Percentiles rank a stretch among this genome's conserved stretches.
These are phyloP conservation scores for Aspergillus sp. DNA, from an alignment of 2,329 filamentous ascomycete genomes.

Conservation along the genomic window DNA sequence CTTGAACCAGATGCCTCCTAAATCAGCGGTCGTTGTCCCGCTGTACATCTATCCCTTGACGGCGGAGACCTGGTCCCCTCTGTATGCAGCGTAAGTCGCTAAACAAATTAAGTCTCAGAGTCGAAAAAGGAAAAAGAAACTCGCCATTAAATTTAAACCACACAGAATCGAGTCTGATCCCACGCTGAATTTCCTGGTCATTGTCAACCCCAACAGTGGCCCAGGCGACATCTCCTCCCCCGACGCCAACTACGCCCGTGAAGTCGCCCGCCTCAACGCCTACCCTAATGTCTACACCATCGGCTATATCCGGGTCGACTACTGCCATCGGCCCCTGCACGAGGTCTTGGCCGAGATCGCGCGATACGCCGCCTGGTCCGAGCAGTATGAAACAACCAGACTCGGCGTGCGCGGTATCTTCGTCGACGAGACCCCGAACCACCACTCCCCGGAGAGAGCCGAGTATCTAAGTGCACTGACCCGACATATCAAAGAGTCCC, in stretches of 20 bases:
- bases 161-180: slow-evolving; percentile 14
- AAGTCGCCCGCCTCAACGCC: slow-evolving; percentile 16
- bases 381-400: slow-evolving; percentile 1
- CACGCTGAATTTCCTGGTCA: slow-evolving; percentile 15
- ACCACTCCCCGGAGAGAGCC: not conserved
- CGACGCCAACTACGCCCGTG: slow-evolving; percentile 15
- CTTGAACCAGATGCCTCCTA: slow-evolving; percentile 1
- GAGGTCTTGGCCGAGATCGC: slow-evolving; percentile 17
- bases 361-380: slow-evolving; percentile 16
- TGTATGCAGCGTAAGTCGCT: slow-evolving; percentile 14
- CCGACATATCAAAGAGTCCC: slow-evolving; percentile 2
- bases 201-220: slow-evolving; percentile 21
- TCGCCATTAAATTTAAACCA: not conserved
- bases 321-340: slow-evolving; percentile 21
- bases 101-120: not conserved
- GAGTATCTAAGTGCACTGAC: slow-evolving; percentile 10
- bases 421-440: slow-evolving; percentile 20
- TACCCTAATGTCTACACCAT: slow-evolving; percentile 21
- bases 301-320: slow-evolving; percentile 25
- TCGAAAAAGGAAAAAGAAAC: not conserved
- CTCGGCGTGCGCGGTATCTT: slow-evolving; percentile 18
- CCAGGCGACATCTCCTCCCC: slow-evolving; percentile 12
- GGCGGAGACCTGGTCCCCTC: slow-evolving; percentile 16
- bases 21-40: slow-evolving; percentile 15
- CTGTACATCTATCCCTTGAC: slow-evolving; percentile 20